Conservation (phyloP, 202 grass and related monocot genomes). For the Panicum virgatum region DNA sequence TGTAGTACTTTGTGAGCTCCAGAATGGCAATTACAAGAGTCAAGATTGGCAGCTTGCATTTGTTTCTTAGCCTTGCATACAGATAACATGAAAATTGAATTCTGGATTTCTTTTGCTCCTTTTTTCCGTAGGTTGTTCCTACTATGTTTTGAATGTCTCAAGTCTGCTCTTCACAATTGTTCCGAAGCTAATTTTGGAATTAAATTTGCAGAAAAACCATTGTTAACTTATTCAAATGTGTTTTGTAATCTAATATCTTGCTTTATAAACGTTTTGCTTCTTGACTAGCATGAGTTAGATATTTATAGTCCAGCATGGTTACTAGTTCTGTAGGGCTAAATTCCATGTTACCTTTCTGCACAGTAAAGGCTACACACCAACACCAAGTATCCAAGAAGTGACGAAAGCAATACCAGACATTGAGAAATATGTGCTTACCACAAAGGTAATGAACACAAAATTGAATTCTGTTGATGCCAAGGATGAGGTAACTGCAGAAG, state of each 20-base stretch:
- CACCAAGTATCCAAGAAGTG: constrained; percentile 26
- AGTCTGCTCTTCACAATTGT: background rate
- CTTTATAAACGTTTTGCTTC: constrained; percentile 3
- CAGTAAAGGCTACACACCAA: constrained; percentile 45
- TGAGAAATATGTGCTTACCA: constrained; percentile 49
- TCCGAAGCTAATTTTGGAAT: constrained; percentile 1
- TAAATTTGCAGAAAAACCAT: background rate
- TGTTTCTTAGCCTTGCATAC: background rate
- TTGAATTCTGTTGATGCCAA: constrained; percentile 22
- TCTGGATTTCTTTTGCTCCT: background rate
- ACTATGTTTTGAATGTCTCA: background rate
- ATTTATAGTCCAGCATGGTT: constrained; percentile 16
- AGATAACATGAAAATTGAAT: background rate
- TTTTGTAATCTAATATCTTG: constrained; percentile 16
- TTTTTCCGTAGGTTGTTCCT: background rate
- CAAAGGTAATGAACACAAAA: constrained; percentile 36
- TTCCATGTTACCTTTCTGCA: constrained; percentile 43
- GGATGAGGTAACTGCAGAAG: constrained; percentile 13
- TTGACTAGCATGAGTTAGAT: background rate
- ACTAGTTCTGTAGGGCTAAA: constrained; percentile 26
- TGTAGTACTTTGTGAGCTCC: background rate
- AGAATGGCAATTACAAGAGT: background rate
- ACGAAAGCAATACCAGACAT: constrained; percentile 37
- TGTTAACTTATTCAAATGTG: background rate
- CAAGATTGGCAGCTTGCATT: background rate